Evolutionary conservation across 2,329 filamentous ascomycete genomes (phyloP), one percentile per base, ranked within the genome.

Genomic region (Arthrobotrys pseudoclavata): DNA sequence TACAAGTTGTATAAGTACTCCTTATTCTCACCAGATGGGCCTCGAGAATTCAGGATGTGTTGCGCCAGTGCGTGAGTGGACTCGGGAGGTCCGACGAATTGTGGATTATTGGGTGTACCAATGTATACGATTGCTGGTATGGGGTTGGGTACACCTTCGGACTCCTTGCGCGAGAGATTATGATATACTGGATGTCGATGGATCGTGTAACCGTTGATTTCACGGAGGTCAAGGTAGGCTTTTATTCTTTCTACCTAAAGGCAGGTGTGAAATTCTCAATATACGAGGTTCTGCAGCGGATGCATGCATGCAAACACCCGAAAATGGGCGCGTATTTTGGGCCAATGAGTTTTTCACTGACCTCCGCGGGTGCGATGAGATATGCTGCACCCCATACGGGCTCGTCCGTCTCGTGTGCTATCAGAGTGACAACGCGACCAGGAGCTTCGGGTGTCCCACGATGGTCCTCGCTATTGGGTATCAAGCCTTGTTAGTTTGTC

Each of bases 171-270:
- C 37, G 70, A 18, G 64, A 64, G 79, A 3, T 88, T 86, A 5
- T 91, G 90, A 81, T 94, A 87, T 83, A 98, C 97, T 0, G 89
- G 29, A 94, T 93, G 84, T 94, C 93, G 84, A 70, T 97, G 94
- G 80, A 97, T 96, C 67, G 91, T 92, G 85, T 99, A 99, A 26
- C 96, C 96, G 85, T 98, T 97, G 83, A 98, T 97, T 84, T 99
- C 96, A 53, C 96, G 91, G 80, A 97, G 95, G 84, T 98, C 94
- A 57, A 99, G 92, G 48, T 80, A 79, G 45, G 61, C 52, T 31
- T 77, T 77, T 20, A 77, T 77, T 66, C 67, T 62, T 68, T 77
- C 74, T 45, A 77, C 74, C 79, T 80, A 66, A 55, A 61, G 12
- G n/a, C 34, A 63, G 52, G 48, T 24, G 42, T 22, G 34, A 48